Evolutionary conservation across 2,329 filamentous ascomycete genomes (phyloP).

Genomic region (Parascedosporium putredinis): DNA sequence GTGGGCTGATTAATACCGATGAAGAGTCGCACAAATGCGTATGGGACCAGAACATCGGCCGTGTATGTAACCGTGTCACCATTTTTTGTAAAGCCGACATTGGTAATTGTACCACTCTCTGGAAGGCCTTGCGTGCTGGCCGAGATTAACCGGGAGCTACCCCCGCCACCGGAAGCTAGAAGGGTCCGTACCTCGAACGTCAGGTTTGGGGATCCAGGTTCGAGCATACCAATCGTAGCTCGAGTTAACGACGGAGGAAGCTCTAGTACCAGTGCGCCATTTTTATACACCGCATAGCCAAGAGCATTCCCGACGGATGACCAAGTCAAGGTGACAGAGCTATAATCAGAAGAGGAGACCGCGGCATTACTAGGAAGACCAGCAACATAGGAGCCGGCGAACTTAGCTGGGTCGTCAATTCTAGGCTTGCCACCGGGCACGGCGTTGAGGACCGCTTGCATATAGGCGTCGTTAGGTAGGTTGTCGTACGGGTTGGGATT

Average conservation of each 20-base stretch:
- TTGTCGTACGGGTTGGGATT: conserved; percentile 10
- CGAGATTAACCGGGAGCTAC: background rate
- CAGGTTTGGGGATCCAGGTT: background rate
- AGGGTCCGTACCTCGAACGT: background rate
- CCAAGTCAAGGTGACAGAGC: background rate
- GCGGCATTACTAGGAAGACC: background rate
- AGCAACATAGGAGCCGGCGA: background rate
- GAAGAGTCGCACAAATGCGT: background rate
- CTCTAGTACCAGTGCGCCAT: background rate
- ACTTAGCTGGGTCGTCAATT: background rate
- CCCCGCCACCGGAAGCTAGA: background rate
- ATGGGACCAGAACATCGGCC: background rate
- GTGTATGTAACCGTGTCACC: background rate
- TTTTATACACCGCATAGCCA: background rate
- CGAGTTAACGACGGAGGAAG: background rate
- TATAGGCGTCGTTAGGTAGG: conserved; percentile 9
- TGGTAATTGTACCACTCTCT: background rate
- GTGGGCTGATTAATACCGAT: background rate
- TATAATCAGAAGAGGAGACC: background rate
- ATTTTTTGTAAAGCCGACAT: background rate
- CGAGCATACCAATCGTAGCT: background rate
- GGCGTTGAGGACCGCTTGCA: conserved; percentile 6
- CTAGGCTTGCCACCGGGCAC: conserved; percentile 7
- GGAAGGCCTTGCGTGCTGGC: background rate
- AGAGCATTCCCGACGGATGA: background rate